Percentiles rank a stretch among this genome's conserved stretches.
These are phyloP conservation scores for Flaveria sonorensis DNA, from an alignment of 129 eudicot genomes.

Conservation along the genomic window DNA sequence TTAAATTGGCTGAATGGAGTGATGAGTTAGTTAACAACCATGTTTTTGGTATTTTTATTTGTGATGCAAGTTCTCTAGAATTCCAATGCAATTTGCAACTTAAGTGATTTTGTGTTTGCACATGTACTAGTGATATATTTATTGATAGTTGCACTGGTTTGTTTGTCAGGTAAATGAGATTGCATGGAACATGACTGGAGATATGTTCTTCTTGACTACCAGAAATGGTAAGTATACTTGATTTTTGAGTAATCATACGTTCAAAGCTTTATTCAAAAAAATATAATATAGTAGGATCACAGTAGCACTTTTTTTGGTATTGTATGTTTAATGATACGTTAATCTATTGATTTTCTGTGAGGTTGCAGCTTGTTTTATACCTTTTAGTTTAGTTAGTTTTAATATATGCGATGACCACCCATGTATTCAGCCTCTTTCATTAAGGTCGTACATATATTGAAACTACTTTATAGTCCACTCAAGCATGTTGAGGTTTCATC, in stretches of 20 bases:
- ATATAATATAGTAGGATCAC: neutral
- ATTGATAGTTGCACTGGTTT: neutral
- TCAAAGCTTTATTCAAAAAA: neutral
- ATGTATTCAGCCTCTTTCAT: neutral
- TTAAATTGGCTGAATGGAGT: neutral
- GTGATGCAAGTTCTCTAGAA: neutral
- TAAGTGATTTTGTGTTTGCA: neutral
- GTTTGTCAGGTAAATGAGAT: conserved; percentile 85
- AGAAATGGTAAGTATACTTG: conserved; percentile 71
- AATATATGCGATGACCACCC: neutral
- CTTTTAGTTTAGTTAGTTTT: conserved; percentile 5
- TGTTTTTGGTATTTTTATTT: neutral
- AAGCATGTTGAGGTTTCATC: neutral
- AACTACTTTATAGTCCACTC: neutral
- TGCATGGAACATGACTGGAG: conserved; percentile 93
- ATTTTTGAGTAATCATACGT: neutral
- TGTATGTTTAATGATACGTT: neutral
- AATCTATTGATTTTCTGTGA: neutral
- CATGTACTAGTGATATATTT: neutral
- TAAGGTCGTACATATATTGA: neutral
- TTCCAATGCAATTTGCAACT: neutral
- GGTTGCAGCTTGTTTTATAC: neutral
- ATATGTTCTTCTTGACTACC: conserved; percentile 92
- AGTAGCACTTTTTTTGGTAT: neutral
- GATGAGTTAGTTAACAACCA: neutral